A percentile compares a stretch with the other conserved stretches of the same genome.
These are phyloP conservation scores for Aspergillus carlsbadensis DNA, from an alignment of 495 filamentous ascomycete genomes.

Conservation along the genomic window DNA sequence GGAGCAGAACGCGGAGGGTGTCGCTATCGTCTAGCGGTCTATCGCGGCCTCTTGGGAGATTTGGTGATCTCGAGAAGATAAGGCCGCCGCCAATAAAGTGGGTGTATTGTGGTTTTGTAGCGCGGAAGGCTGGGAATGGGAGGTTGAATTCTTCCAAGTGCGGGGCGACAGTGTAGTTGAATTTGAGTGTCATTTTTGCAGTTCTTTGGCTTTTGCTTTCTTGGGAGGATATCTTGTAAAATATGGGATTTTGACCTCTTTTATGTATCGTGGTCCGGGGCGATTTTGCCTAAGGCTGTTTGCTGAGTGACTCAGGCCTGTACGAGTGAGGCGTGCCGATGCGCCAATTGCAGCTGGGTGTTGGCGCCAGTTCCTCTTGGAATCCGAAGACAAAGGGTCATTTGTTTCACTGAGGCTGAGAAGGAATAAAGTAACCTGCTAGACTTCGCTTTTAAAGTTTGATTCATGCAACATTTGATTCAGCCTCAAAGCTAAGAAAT, in stretches of 20 bases:
- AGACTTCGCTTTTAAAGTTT: too few relatives aligned
- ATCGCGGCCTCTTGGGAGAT: background rate
- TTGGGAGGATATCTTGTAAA: background rate
- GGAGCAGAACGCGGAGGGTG: conserved; percentile 43
- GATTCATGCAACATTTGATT: too few relatives aligned
- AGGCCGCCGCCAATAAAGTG: conserved; percentile 39
- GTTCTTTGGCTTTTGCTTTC: background rate
- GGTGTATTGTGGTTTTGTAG: conserved; percentile 33
- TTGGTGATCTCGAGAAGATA: conserved; percentile 35
- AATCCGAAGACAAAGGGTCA: too few relatives aligned
- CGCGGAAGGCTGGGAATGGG: conserved; percentile 33
- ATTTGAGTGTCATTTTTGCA: conserved; percentile 1
- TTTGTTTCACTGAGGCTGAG: too few relatives aligned
- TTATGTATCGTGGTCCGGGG: too few relatives aligned
- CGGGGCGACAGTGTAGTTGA: conserved; percentile 34
- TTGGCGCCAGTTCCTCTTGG: too few relatives aligned
- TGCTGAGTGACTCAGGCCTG: background rate
- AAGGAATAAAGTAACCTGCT: too few relatives aligned
- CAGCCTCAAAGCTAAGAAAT: too few relatives aligned
- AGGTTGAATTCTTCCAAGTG: conserved; percentile 39
- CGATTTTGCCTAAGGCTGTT: too few relatives aligned
- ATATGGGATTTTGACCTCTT: background rate
- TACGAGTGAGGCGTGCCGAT: background rate
- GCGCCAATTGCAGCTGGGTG: too few relatives aligned
- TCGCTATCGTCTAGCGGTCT: background rate